A percentile compares a stretch with the other conserved stretches of the same genome.
Evolutionary conservation across 2,329 filamentous ascomycete genomes (phyloP).

Genomic region (Juglanconis juglandina): DNA sequence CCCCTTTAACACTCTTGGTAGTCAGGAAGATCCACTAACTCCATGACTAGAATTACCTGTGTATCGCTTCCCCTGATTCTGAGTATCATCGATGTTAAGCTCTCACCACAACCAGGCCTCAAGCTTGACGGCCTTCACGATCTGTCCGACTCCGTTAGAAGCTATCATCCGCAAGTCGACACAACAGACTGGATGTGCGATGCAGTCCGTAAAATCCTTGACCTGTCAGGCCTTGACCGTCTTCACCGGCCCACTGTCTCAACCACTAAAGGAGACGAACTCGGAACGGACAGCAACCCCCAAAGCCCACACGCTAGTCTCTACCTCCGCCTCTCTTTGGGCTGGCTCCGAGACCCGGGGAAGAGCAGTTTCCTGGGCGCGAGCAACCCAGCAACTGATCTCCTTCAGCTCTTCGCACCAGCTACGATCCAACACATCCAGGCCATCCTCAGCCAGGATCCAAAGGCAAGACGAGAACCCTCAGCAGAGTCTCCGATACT

Average conservation of each 20-base stretch:
- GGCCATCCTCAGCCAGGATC: background rate
- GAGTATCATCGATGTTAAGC: slow-evolving; percentile 35
- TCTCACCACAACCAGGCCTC: slow-evolving; percentile 32
- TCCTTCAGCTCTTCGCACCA: background rate
- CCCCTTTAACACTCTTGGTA: too few relatives aligned
- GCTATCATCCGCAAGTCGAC: slow-evolving; percentile 43
- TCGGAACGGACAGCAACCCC: slow-evolving; percentile 9
- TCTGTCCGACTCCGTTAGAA: slow-evolving; percentile 44
- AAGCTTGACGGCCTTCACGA: slow-evolving; percentile 43
- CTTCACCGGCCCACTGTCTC: slow-evolving; percentile 16
- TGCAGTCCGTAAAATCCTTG: slow-evolving; percentile 41
- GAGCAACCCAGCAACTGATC: slow-evolving; percentile 32
- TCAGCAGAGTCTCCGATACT: background rate
- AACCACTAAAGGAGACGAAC: background rate
- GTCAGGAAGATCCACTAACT: background rate
- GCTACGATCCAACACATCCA: background rate
- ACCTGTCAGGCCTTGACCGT: slow-evolving; percentile 36
- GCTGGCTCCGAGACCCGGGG: slow-evolving; percentile 41
- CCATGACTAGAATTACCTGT: slow-evolving; percentile 28
- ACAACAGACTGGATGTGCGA: slow-evolving; percentile 43
- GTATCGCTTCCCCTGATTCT: slow-evolving; percentile 35
- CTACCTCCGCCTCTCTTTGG: slow-evolving; percentile 41
- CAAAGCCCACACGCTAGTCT: slow-evolving; percentile 34
- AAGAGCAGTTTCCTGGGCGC: slow-evolving; percentile 39
- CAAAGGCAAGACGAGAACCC: background rate